A percentile compares a stretch with the other conserved stretches of the same genome.
These are phyloP conservation scores for Ceratocystis papillata DNA, from an alignment of 2,329 filamentous ascomycete species.

Conservation along the genomic window DNA sequence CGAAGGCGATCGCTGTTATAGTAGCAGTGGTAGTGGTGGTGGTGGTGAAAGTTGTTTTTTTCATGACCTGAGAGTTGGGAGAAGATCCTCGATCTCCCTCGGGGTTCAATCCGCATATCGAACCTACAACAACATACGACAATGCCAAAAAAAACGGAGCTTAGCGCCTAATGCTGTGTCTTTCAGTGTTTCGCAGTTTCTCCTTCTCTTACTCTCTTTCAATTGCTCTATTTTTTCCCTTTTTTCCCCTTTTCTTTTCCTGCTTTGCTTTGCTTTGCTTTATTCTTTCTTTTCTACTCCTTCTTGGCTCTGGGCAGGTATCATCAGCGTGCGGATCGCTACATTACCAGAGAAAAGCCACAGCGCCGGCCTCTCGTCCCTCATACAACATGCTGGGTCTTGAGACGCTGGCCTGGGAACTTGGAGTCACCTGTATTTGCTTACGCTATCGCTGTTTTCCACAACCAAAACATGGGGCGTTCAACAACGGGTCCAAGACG, in stretches of 20 bases:
- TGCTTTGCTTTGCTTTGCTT: not conserved
- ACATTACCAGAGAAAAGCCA: constrained; percentile 26
- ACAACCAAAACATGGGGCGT: constrained; percentile 72
- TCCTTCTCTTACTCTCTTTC: constrained; percentile 2
- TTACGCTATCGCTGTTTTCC: constrained; percentile 66
- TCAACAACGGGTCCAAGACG: constrained; percentile 65
- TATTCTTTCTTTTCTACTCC: constrained; percentile 21
- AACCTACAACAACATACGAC: constrained; percentile 22
- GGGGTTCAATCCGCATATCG: constrained; percentile 22
- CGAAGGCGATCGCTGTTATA: not conserved
- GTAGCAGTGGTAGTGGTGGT: not conserved
- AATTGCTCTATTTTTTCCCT: not conserved
- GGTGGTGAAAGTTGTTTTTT: constrained; percentile 15
- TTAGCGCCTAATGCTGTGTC: not conserved
- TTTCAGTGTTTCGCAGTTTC: not conserved
- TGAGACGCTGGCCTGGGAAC: constrained; percentile 36
- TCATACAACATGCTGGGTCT: constrained; percentile 60
- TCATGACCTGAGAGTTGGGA: constrained; percentile 22
- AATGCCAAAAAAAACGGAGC: constrained; percentile 8
- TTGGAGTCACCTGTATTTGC: constrained; percentile 55
- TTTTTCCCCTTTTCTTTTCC: not conserved
- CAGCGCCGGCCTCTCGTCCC: constrained; percentile 27
- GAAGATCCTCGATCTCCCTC: constrained; percentile 17
- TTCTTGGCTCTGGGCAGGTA: constrained; percentile 24
- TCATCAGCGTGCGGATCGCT: constrained; percentile 23